Base-by-base conservation (phyloP, 1,139 yeast genomes). In the Kodamaea sp. region DNA sequence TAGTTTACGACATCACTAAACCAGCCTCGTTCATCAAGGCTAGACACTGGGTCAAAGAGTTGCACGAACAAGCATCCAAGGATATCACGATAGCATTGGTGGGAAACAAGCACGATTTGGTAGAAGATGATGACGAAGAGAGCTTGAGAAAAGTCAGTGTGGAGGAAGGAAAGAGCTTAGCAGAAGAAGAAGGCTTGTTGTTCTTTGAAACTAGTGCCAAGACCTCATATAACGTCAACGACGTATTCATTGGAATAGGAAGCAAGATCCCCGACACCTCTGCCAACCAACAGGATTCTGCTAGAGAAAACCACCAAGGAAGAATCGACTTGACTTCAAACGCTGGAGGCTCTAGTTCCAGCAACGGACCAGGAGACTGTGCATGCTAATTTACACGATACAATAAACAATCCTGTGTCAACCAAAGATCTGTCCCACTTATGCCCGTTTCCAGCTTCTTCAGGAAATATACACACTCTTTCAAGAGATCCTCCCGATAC, bases 21-120 rank as follows among this genome's bases (percentile, higher is more conserved):
- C 97, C 97, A 2, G 95, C 96, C n/a, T 84, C 95, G 14, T 90
- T 92, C 53, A 86, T 92, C 53, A 90, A 92, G 62, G 98, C 97
- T n/a, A 83, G 97, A 52, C 97, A 90, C 62, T 92, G 98, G 98
- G 97, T 92, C 39, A 88, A 88, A 55, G 97, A 92, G 59, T 73
- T 92, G 48, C 96, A 88, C 53, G 96, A 94, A 48, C 97, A 90
- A 63, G 97, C 97, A 15, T 73, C 85, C 21, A 88, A 88, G 46
- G 90, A 84, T 49, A 92, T 92, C 43, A 80, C 89, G 37, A 90
- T 92, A 58, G 97, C 97, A 3, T 71, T 92, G 29, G 96, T 90
- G 22, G 98, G 97, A 21, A 92, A 92, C 68, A 89, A 92, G 63
- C 76, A 78, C 44, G 98, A 92, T 64, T 69, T 92, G 62, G 80